Evolutionary conservation across 1,139 yeast species (phyloP), one percentile per base, ranked within the genome.

Genomic region (Suhomyces kunorum): DNA sequence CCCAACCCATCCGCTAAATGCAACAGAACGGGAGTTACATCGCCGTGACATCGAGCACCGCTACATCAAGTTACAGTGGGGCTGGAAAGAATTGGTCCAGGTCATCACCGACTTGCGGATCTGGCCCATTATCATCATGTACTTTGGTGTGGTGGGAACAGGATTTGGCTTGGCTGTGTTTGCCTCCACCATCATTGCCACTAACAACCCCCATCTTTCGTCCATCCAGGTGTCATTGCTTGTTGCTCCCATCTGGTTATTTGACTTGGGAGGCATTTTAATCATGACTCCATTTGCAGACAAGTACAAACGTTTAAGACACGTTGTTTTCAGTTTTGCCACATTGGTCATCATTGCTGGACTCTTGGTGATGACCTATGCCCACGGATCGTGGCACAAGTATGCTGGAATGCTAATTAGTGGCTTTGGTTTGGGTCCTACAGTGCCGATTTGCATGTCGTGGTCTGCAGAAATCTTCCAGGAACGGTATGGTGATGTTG

Each of bases 201-300:
- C 76, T 8, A 80, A 82, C 50, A 80, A 84, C 58, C 83, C 92
- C 2, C 51, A 56, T 9, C 71, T 87, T 51, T 64, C 81, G 1
- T 81, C 89, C 2, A 84, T 87, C 49, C 69, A 82, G 44, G 80
- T 87, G 14, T 83, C 92, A 1, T 71, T 87, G 32, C 69, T 87
- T 43, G 83, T 85, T 51, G 96, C 95, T 5, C 96, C 96, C 26
- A 87, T 88, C 53, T 87, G 96, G 96, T 66, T 87, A 36, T 87
- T 86, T 61, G 96, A 87, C 59, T 67, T 86, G 39, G 83, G 79
- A n/a, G 92, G 89, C 1, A 88, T 87, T 51, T 58, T 87, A 32
- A 57, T 82, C 13, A 65, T 87, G 42, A 87, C 95, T 1, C 95
- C 95, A 12, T 72, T 87, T 54, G 87, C 94, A 7, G 96, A 87